These are phyloP conservation scores for Naganishia randhawae DNA, from an alignment of 768 basidiomycete species.

Conservation along the genomic window DNA sequence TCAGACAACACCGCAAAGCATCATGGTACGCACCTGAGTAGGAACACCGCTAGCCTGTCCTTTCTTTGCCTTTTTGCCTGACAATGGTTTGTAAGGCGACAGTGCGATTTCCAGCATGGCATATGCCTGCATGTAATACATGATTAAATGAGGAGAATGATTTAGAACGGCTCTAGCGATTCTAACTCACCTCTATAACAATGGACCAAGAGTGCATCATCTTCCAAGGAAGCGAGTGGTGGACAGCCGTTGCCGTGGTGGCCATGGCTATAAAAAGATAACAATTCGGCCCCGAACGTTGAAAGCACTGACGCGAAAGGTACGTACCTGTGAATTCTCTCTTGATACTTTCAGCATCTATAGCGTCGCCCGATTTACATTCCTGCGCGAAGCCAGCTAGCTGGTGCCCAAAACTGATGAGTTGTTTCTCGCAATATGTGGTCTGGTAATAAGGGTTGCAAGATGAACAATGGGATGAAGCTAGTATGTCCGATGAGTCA, in stretches of 20 bases:
- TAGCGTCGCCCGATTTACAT: not conserved
- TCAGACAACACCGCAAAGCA: not conserved
- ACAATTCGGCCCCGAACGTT: not conserved
- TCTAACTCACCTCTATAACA: slow-evolving; percentile 2
- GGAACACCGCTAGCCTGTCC: not conserved
- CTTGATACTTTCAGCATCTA: not conserved
- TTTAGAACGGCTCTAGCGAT: not conserved
- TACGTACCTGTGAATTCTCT: not conserved
- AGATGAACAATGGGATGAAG: not conserved
- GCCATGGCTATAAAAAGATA: not conserved
- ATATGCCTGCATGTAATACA: slow-evolving; percentile 9
- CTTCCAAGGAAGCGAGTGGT: slow-evolving; percentile 4
- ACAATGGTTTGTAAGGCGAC: slow-evolving; percentile 22
- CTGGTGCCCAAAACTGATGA: not conserved
- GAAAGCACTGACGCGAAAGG: not conserved
- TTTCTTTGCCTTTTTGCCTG: slow-evolving; percentile 27
- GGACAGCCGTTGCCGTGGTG: not conserved
- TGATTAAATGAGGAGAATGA: not conserved
- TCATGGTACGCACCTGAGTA: not conserved
- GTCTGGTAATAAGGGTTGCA: not conserved
- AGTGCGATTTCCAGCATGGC: slow-evolving; percentile 27
- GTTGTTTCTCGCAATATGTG: slow-evolving; percentile 1
- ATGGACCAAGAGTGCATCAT: slow-evolving; percentile 14
- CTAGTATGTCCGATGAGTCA: not conserved
- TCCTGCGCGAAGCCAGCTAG: not conserved